Percentiles rank a stretch among this genome's conserved stretches.
Conservation (phyloP, 495 filamentous ascomycete species). For the Neurospora hispaniola region DNA sequence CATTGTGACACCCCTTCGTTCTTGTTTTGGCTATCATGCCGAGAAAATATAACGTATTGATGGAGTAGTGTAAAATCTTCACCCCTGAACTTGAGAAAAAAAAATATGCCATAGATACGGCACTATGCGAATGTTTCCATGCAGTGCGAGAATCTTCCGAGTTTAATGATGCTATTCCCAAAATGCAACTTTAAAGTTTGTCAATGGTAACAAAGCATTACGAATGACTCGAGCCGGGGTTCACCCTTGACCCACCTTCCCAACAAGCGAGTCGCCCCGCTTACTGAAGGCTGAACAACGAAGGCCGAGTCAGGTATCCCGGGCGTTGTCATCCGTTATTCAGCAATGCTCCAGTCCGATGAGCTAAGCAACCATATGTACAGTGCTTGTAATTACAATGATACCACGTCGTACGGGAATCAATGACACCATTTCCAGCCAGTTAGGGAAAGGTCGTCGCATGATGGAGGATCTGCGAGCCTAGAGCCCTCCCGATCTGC, state of each 20-base stretch:
- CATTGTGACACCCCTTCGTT: not conserved
- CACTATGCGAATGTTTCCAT: not conserved
- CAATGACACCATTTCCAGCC: not conserved
- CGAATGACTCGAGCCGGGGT: not conserved
- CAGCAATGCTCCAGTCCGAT: not conserved
- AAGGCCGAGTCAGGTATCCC: not conserved
- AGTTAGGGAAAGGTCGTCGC: not conserved
- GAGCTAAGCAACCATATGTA: not conserved
- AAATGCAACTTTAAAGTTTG: not conserved
- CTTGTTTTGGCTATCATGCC: not conserved
- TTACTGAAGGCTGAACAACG: not conserved
- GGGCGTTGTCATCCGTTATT: conserved; percentile 2
- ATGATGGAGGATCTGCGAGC: not conserved
- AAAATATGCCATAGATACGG: not conserved
- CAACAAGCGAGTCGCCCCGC: not conserved
- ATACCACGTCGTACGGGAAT: not conserved
- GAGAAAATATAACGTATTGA: not conserved
- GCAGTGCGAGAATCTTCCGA: not conserved
- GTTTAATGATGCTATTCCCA: not conserved
- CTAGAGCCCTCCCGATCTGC: not conserved
- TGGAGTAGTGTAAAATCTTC: no score
- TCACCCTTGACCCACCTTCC: not conserved
- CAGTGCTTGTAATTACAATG: not conserved
- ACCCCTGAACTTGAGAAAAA: no score
- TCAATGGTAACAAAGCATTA: not conserved